Evolutionary conservation across 352 stramenopile genomes (phyloP), one percentile per base, ranked within the genome.

Genomic region (Phytophthora europaea): DNA sequence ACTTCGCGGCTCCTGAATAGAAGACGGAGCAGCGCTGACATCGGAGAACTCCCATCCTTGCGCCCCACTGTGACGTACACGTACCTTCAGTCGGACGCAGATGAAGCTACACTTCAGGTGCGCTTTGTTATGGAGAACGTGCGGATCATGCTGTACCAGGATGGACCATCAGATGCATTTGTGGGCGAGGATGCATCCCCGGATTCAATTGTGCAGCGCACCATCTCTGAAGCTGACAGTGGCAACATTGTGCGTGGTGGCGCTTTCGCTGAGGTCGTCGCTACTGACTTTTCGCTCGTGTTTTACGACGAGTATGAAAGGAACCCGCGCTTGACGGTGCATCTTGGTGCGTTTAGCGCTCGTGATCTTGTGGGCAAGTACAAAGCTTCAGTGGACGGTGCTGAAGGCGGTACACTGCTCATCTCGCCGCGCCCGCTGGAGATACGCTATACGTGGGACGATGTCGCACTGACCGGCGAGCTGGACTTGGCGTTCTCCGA

Each of bases 51-150:
- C 2, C 63, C 69, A 9, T 86, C 82, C 15, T 58, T 84, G 51
- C 85, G 88, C n/a, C 89, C 87, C 6, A 86, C 63, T 20, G 85
- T 96, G 47, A 80, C 62, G 43, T 96, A 96, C 63, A 76, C 85
- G 23, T 96, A 96, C 60, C 82, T 83, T 47, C 79, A 89, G 28
- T 73, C 86, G 2, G 85, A 96, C 70, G 70, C 92, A 38, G 87
- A 94, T 38, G 75, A 76, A 36, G 82, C 88, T 33, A 96, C 89
- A 63, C 82, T 96, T 60, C 48, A 83, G 13, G 67, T 94, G 54
- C 55, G 68, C 13, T 94, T 94, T 53, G 67, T 76, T 13, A 95
- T 94, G 82, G 67, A 85, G 22, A 75, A 73, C 10, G 66, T 94
- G 15, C 65, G 67, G 9, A 89, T 89, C 47, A 45, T 84, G 28